Percentiles rank a stretch among this genome's conserved stretches.
These are phyloP conservation scores for Sarocladium brachiariae DNA, from an alignment of 2,329 filamentous ascomycete species.

Conservation along the genomic window DNA sequence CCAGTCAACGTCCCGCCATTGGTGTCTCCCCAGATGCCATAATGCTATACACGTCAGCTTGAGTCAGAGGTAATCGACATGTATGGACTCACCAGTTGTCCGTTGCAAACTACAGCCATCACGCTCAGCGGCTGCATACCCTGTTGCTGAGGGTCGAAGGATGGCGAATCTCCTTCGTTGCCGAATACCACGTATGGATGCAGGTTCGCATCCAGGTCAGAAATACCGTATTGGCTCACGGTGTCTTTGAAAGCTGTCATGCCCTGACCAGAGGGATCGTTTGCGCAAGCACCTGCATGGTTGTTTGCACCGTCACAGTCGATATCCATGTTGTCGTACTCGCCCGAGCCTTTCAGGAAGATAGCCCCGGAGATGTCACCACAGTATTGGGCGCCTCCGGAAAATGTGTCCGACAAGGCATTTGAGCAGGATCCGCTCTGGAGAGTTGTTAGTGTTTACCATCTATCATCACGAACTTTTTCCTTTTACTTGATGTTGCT, in stretches of 20 bases:
- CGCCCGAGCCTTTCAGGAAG: slow-evolving; percentile 22
- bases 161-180: slow-evolving; percentile 31
- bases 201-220: slow-evolving; percentile 43
- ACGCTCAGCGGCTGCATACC: slow-evolving; percentile 45
- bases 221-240: slow-evolving; percentile 29
- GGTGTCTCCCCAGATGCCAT: slow-evolving; percentile 51
- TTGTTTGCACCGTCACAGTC: slow-evolving; percentile 48
- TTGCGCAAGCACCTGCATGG: slow-evolving; percentile 38
- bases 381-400: background rate
- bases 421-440: background rate
- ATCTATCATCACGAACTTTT: background rate
- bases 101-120: slow-evolving; percentile 47
- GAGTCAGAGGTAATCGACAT: background rate
- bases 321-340: slow-evolving; percentile 49
- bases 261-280: slow-evolving; percentile 20
- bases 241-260: slow-evolving; percentile 38
- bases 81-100: slow-evolving; percentile 31
- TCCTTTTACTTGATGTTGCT: background rate
- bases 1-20: slow-evolving; percentile 42
- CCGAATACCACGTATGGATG: slow-evolving; percentile 49
- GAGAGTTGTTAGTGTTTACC: background rate
- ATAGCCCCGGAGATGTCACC: background rate
- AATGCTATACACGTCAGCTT: slow-evolving; percentile 29
- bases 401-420: background rate
- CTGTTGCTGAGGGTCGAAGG: slow-evolving; percentile 32